Conservation (phyloP, 2,329 filamentous ascomycete species). For the Fusarium sp. region DNA sequence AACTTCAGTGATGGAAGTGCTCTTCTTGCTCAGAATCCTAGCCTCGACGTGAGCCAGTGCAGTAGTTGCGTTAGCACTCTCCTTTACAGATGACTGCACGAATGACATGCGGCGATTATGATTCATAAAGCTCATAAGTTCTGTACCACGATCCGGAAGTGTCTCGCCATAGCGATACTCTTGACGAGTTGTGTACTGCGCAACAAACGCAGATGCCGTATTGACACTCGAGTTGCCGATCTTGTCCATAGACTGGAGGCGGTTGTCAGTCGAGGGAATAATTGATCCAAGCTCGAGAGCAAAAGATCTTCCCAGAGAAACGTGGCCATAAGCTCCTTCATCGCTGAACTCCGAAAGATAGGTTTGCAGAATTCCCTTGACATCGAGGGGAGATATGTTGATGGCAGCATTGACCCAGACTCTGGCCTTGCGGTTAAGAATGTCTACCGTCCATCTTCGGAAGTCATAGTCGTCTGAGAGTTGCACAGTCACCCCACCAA, state of each 20-base stretch:
- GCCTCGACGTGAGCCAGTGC: conserved; percentile 81
- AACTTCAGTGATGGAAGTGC: conserved; percentile 80
- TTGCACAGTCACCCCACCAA: conserved; percentile 85
- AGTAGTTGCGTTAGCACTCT: conserved; percentile 72
- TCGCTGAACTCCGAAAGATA: conserved; percentile 97
- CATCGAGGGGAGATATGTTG: conserved; percentile 88
- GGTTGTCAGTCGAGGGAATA: conserved; percentile 88
- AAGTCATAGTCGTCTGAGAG: conserved; percentile 94
- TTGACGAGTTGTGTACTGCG: conserved; percentile 96
- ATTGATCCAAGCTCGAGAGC: conserved; percentile 91
- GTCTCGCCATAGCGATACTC: conserved; percentile 92
- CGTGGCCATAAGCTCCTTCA: conserved; percentile 89
- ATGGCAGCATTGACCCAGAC: conserved; percentile 86
- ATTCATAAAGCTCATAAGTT: conserved; percentile 75
- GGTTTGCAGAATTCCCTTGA: conserved; percentile 95
- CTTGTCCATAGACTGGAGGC: conserved; percentile 84
- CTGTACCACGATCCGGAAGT: conserved; percentile 76
- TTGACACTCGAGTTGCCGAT: conserved; percentile 84
- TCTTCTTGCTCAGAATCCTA: conserved; percentile 77
- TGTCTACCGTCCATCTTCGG: conserved; percentile 83
- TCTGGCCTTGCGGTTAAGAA: conserved; percentile 82
- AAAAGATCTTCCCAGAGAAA: conserved; percentile 93
- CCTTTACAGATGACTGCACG: conserved; percentile 65
- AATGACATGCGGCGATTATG: conserved; percentile 68
- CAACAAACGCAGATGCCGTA: conserved; percentile 94